Conservation (phyloP, 768 basidiomycete genomes). For the Tremella yokohamensis region DNA sequence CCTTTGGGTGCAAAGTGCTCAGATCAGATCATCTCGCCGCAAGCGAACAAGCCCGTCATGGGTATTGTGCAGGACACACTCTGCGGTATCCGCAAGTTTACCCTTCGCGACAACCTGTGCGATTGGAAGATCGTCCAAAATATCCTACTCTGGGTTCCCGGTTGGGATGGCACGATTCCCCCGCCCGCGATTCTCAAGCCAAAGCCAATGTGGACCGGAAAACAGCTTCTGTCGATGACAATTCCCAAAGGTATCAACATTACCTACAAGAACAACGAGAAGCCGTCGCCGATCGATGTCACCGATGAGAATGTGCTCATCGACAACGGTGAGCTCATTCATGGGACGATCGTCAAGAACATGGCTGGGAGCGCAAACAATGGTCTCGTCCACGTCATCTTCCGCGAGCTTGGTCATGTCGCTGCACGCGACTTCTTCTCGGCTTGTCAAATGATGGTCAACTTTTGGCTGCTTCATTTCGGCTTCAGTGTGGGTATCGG, state of each 20-base stretch:
- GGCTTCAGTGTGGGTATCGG: constrained; percentile 99
- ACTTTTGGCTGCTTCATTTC: constrained; percentile 98
- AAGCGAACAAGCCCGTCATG: constrained; percentile 99
- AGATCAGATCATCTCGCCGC: constrained; percentile 89
- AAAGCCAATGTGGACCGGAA: constrained; percentile 95
- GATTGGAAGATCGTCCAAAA: constrained; percentile 97
- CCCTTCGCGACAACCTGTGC: constrained; percentile 87
- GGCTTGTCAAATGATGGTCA: constrained; percentile 90
- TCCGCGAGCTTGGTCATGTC: constrained; percentile 95
- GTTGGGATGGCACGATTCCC: constrained; percentile 92
- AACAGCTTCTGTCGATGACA: constrained; percentile 86
- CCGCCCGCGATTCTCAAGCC: constrained; percentile 93
- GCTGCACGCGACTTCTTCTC: constrained; percentile 85
- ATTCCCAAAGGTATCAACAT: constrained; percentile 92
- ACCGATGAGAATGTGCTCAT: constrained; percentile 90
- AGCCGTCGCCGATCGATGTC: constrained; percentile 78
- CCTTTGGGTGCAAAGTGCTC: constrained; percentile 9
- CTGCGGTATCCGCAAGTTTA: constrained; percentile 95
- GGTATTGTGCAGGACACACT: constrained; percentile 99
- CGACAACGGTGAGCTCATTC: constrained; percentile 93
- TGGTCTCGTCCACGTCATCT: constrained; percentile 91
- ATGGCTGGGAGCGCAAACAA: constrained; percentile 90
- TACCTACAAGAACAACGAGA: constrained; percentile 56
- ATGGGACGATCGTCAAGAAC: constrained; percentile 95
- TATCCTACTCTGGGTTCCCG: constrained; percentile 94